These are phyloP conservation scores for Pleurotus salmoneostramineus DNA, from an alignment of 768 basidiomycete genomes.

Conservation along the genomic window DNA sequence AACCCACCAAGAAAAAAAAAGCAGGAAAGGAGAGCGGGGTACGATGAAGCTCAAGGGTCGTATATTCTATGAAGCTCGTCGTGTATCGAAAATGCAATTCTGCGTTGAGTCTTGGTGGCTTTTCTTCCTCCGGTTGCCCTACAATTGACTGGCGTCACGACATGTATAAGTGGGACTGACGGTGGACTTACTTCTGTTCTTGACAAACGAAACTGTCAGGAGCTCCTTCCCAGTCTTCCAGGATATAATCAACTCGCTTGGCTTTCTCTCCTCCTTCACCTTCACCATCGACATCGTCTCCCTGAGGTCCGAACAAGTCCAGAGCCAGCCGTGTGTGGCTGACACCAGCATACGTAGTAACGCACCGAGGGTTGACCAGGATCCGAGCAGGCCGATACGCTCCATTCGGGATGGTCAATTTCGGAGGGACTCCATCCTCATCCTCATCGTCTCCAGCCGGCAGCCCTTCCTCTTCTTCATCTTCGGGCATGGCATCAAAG, in stretches of 20 bases:
- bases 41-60: neutral
- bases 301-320: conserved; percentile 79
- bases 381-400: conserved; percentile 88
- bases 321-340: conserved; percentile 94
- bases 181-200: conserved; percentile 68
- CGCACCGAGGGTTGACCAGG: conserved; percentile 92
- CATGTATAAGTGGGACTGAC: neutral
- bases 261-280: conserved; percentile 26
- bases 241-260: conserved; percentile 64
- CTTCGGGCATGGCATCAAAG: conserved; percentile 80
- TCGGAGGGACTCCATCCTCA: conserved; percentile 29
- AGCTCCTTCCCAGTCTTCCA: conserved; percentile 95
- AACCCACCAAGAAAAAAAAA: no score
- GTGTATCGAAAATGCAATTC: conserved; percentile 81
- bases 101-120: conserved; percentile 83
- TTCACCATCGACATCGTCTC: conserved; percentile 46
- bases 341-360: conserved; percentile 97
- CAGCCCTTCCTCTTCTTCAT: conserved; percentile 30
- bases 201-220: conserved; percentile 99
- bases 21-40: no score
- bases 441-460: conserved; percentile 31
- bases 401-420: conserved; percentile 77
- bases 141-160: conserved; percentile 5
- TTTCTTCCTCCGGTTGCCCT: conserved; percentile 88
- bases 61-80: conserved; percentile 48